Conservation (phyloP, 805 yeast species). For the Wickerhamomyces queroliae region DNA sequence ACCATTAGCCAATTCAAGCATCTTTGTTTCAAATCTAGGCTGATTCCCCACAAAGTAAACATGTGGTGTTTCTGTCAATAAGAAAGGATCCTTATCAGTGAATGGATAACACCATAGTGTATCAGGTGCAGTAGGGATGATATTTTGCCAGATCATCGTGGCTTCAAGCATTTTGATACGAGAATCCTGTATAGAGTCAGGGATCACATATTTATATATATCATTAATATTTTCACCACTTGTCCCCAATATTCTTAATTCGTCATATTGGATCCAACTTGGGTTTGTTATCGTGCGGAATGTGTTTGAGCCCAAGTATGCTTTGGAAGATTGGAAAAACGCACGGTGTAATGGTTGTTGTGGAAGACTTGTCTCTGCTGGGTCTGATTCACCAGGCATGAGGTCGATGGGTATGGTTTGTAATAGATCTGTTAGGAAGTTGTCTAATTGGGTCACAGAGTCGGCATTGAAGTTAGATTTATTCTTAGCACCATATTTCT, state of each 20-base stretch:
- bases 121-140: conserved; percentile 94
- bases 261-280: conserved; percentile 54
- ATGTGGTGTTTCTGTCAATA: conserved; percentile 75
- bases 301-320: conserved; percentile 31
- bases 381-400: conserved; percentile 84
- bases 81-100: conserved; percentile 71
- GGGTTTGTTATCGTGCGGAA: conserved; percentile 64
- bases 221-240: conserved; percentile 86
- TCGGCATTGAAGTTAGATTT: conserved; percentile 44
- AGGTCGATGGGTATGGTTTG: conserved; percentile 62
- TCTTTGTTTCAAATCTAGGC: conserved; percentile 46
- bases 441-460: conserved; percentile 51
- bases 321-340: conserved; percentile 45
- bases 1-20: conserved; percentile 29
- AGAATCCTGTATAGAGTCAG: conserved; percentile 27
- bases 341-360: conserved; percentile 87
- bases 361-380: conserved; percentile 79
- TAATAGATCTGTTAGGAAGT: conserved; percentile 49
- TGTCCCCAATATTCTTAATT: conserved; percentile 58
- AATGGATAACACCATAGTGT: conserved; percentile 89
- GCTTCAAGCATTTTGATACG: conserved; percentile 56
- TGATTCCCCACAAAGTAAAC: conserved; percentile 87
- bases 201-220: conserved; percentile 57
- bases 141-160: conserved; percentile 76
- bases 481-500: conserved; percentile 43